A percentile compares a stretch with the other conserved stretches of the same genome.
These are phyloP conservation scores for Thelonectria olida DNA, from an alignment of 2,329 filamentous ascomycete genomes.

Conservation along the genomic window DNA sequence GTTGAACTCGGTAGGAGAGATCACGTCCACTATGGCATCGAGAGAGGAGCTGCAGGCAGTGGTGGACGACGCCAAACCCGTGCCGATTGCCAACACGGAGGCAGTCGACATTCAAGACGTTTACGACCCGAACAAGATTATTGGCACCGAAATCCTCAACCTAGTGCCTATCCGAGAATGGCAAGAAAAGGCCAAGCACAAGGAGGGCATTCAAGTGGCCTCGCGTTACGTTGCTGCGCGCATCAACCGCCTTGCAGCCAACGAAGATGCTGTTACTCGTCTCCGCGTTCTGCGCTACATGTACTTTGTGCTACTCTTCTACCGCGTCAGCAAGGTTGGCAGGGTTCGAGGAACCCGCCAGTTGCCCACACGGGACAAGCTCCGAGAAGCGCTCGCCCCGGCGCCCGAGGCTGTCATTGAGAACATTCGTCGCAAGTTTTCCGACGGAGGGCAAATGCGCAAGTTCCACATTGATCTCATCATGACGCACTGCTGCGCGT, in stretches of 20 bases:
- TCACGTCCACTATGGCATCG: constrained; percentile 73
- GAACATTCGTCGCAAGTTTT: constrained; percentile 75
- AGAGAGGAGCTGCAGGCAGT: constrained; percentile 71
- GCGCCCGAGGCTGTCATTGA: constrained; percentile 72
- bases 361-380: constrained; percentile 69
- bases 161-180: constrained; percentile 77
- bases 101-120: constrained; percentile 76
- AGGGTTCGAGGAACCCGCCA: constrained; percentile 57
- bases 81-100: constrained; percentile 74
- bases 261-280: constrained; percentile 61
- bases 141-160: constrained; percentile 74
- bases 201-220: constrained; percentile 63
- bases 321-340: constrained; percentile 56
- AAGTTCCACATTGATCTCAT: constrained; percentile 78
- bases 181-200: constrained; percentile 71
- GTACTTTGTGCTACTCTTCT: constrained; percentile 65
- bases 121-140: constrained; percentile 72
- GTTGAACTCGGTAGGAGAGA: constrained; percentile 69
- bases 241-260: constrained; percentile 62
- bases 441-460: constrained; percentile 68
- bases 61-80: constrained; percentile 75
- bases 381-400: constrained; percentile 64
- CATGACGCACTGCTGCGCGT: constrained; percentile 76
- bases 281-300: constrained; percentile 70
- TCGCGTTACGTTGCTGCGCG: constrained; percentile 74